Percentiles rank a stretch among this genome's conserved stretches.
Evolutionary conservation across 495 filamentous ascomycete species (phyloP).

Genomic region (Cryomyces minteri): DNA sequence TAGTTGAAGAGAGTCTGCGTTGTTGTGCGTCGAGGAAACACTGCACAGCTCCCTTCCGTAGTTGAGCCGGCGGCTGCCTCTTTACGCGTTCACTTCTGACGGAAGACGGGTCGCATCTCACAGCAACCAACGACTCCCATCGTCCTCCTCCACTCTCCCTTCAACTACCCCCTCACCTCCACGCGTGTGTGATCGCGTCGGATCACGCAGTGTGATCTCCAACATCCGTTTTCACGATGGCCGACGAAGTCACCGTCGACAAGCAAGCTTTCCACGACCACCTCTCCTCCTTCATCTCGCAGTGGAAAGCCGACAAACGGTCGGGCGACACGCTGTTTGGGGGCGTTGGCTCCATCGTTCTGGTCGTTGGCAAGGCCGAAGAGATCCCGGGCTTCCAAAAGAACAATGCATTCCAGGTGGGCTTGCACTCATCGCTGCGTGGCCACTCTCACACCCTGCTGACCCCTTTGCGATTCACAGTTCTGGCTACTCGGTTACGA

Average conservation of each 20-base stretch:
- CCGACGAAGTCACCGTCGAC: constrained; percentile 71
- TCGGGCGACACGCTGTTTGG: constrained; percentile 61
- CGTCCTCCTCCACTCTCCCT: too few relatives aligned
- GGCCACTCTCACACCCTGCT: constrained; percentile 4
- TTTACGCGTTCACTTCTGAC: not conserved
- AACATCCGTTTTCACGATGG: constrained; percentile 15
- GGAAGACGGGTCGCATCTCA: not conserved
- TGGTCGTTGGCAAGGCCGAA: constrained; percentile 88
- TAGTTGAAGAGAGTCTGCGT: too few relatives aligned
- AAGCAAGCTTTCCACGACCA: constrained; percentile 81
- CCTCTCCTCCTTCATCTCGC: constrained; percentile 61
- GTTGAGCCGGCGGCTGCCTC: too few relatives aligned
- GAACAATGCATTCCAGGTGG: constrained; percentile 86
- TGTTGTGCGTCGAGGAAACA: too few relatives aligned
- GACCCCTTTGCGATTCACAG: constrained; percentile 26
- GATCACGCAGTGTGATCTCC: too few relatives aligned
- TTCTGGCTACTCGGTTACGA: constrained; percentile 99
- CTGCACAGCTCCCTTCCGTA: too few relatives aligned
- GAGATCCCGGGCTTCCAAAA: constrained; percentile 72
- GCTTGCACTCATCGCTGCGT: constrained; percentile 14
- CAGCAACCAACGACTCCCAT: too few relatives aligned
- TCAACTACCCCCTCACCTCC: too few relatives aligned
- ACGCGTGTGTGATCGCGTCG: too few relatives aligned
- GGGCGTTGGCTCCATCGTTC: constrained; percentile 67
- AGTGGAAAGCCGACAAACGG: constrained; percentile 94